Base-by-base conservation (phyloP, 2,329 filamentous ascomycete genomes). In the Arthrocladium fulminans region DNA sequence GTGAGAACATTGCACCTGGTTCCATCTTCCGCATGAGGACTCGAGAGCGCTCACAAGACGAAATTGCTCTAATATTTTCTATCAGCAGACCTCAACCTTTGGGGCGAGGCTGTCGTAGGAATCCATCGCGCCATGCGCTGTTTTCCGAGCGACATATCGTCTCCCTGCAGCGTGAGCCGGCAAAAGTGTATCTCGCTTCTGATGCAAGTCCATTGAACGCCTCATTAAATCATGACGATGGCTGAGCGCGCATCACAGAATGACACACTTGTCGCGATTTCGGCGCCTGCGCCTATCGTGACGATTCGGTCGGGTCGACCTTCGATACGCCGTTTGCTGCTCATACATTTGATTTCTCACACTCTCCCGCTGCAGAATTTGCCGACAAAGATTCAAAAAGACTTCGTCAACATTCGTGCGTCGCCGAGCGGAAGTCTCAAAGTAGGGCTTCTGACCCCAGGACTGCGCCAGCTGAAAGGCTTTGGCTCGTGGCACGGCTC, bases 391-490 rank as follows among this genome's bases (percentile, higher is more conserved):
- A 64, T 92, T 86, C 56, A 86, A 71, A 66, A 94, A 95, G 40
- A 89, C 86, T 64, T 94, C 88, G 58, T 94, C 87, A 13, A 95
- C 88, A 59, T 95, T 95, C 54, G 84, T 86, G 61, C 83, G 75
- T 58, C 86, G 81, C 54, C 88, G 76, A 44, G 88, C 88, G 54
- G 85, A 90, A 29, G 88, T 84, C 69, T 95, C 88, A 62, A 94
- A 95, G 65, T 94, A 95, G 0, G 88, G 88, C 29, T 86, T 86
- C 58, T 82, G 81, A 17, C 83, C 84, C 88, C 88, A 95, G 61
- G 77, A 78, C 62, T 92, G 86, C n/a, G 86, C 88, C 54, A 94
- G 77, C 25, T 83, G 77, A 62, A 94, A 94, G 3, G 86, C 88
- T 58, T 82, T 82, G 53, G 84, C 83, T 45, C 87, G 79, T 10